Base-by-base conservation (phyloP, 108 stramenopile genomes). In the Cyclostephanos invisitatus region DNA sequence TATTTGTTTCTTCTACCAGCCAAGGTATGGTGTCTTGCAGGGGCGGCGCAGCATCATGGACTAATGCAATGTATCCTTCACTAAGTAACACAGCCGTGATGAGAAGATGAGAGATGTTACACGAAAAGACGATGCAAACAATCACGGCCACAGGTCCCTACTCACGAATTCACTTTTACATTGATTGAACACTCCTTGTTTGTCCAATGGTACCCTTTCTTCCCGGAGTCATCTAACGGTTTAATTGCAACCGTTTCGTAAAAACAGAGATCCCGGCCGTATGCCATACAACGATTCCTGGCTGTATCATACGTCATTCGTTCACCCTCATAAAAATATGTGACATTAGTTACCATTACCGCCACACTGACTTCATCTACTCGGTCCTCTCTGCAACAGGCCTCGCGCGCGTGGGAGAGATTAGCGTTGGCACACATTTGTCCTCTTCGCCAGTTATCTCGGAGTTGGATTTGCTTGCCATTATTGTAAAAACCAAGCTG, bases 401-500 rank as follows among this genome's bases (percentile, higher is more conserved):
- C 77, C 53, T 72, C 80, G 14, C 64, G 44, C 48, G 76, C 72
- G 20, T 82, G 49, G n/a, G 72, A 15, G 5, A 73, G 61, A 28
- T 62, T 25, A 29, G 78, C 53, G 63, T 80, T 72, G 20, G 75
- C 83, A 51, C 82, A 83, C 74, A 72, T 81, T 62, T 69, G 67
- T n/a, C 78, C 78, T 12, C 37, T 40, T 11, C 67, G 22, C 3
- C 65, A 56, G 7, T 76, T 71, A n/a, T 70, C 56, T 40, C 49
- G 49, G 17, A 40, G 48, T 17, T 68, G 67, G 25, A 85, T 74
- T 50, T 79, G 66, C 54, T 71, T 82, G 14, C 73, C 76, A 55
- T 83, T 67, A 5, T 80, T 44, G 61, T 83, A 84, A 73, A 88
- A 88, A 21, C 81, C 83, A 14, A 80, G 58, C 14, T 88, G 55